Evolutionary conservation across 441 rosid species (phyloP).

Genomic region (Gossypium lobatum): DNA sequence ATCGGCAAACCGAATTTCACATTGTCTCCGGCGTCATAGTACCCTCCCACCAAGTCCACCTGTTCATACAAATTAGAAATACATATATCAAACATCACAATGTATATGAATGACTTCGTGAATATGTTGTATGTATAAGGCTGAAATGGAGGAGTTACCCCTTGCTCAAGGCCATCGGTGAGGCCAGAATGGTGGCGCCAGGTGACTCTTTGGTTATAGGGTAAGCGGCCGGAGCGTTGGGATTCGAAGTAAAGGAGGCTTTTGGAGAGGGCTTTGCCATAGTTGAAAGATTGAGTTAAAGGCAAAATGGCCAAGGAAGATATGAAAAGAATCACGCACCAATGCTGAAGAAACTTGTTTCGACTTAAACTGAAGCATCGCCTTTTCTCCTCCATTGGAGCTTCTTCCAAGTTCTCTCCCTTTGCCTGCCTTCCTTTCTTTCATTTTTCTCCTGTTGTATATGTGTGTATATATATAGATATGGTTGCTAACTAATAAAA

Average conservation of each 20-base stretch:
- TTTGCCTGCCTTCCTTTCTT: background rate
- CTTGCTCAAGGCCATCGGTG: conserved; percentile 76
- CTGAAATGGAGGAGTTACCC: conserved; percentile 34
- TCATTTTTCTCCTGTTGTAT: background rate
- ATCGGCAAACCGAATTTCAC: conserved; percentile 69
- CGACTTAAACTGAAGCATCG: background rate
- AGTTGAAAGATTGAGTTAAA: conserved; percentile 28
- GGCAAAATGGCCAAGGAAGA: background rate
- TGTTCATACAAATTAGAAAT: conserved; percentile 2
- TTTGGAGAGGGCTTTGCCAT: conserved; percentile 60
- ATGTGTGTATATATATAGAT: background rate
- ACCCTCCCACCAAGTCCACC: conserved; percentile 73
- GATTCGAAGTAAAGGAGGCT: conserved; percentile 84
- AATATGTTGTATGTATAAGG: background rate
- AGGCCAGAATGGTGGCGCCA: conserved; percentile 92
- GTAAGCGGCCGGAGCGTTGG: conserved; percentile 85
- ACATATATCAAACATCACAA: background rate
- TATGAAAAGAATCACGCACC: background rate
- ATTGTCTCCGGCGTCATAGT: conserved; percentile 76
- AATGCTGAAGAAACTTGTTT: background rate
- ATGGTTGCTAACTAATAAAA: background rate
- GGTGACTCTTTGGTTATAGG: conserved; percentile 58
- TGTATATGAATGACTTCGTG: background rate
- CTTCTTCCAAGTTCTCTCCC: background rate
- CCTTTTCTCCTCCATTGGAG: conserved; percentile 5